Base-by-base conservation (phyloP, 1,284 basidiomycete genomes). In the Sanghuangporus sanghuang region DNA sequence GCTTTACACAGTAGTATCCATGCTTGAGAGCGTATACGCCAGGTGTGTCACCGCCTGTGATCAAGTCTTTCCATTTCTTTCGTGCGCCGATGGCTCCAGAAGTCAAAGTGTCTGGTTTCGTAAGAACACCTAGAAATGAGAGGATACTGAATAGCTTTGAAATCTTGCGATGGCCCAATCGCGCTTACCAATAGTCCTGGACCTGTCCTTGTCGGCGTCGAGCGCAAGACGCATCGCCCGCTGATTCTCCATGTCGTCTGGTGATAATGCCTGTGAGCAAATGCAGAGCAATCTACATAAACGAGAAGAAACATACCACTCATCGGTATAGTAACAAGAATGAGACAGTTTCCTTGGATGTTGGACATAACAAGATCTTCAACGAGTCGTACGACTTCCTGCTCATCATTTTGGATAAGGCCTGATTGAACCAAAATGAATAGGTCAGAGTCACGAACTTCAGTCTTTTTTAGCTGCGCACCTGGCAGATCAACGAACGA, bases 171-270 rank as follows among this genome's bases (percentile, higher is more conserved):
- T 18, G 16, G 16, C 16, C 21, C 21, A 40, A 21, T 59, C 42
- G 35, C 0, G 49, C 46, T 3, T 23, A 84, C 87, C 86, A 57
- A 89, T 87, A 0, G 85, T 89, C 16, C 86, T 78, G 23, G 75
- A 67, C 4, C 85, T 86, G 0, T 70, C 62, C 0, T 81, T 78
- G 69, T 89, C 86, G 1, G 75, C 81, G 2, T 77, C 72, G 61
- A 72, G 77, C 0, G 86, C 87, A 0, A 89, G 73, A 2, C 68
- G 75, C 0, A 84, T 76, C 0, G 86, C 84, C 63, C 77, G 76
- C 66, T 88, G 85, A 67, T 86, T 89, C 61, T 88, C 80, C 18
- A 87, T 81, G 53, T 89, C 87, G 54, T 87, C 87, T 89, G 58
- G 23, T 61, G 5, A 3, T 1, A 12, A 12, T 12, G 21, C 40